These are phyloP conservation scores for Fusarium illudens DNA, from an alignment of 2,329 filamentous ascomycete genomes.

Conservation along the genomic window DNA sequence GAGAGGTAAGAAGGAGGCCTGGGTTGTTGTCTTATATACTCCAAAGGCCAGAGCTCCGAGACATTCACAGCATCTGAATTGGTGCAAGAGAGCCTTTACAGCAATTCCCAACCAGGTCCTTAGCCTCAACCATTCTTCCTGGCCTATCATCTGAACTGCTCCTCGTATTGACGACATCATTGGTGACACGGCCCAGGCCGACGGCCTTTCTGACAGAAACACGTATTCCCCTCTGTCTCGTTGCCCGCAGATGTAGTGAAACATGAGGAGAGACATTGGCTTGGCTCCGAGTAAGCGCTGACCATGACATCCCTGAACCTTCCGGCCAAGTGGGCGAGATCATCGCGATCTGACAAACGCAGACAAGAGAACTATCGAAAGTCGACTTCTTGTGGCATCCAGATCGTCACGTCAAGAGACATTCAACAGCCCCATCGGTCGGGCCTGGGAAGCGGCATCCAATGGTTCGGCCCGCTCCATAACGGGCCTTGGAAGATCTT, in stretches of 20 bases:
- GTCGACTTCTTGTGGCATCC: not conserved
- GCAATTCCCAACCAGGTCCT: too few species aligned
- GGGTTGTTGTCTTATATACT: too few species aligned
- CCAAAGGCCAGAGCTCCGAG: too few species aligned
- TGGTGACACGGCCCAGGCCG: too few species aligned
- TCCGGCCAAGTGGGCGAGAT: too few species aligned
- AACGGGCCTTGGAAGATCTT: not conserved
- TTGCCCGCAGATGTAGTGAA: not conserved
- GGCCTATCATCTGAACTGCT: not conserved
- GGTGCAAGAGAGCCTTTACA: too few species aligned
- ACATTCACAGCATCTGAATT: too few species aligned
- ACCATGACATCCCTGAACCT: not conserved
- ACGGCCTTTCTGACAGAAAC: not conserved
- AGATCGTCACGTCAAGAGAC: not conserved
- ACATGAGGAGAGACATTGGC: not conserved
- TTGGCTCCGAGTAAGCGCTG: not conserved
- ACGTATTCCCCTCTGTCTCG: not conserved
- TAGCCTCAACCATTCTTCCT: not conserved
- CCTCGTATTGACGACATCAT: not conserved
- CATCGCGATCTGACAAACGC: too few species aligned
- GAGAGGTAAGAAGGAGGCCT: too few species aligned
- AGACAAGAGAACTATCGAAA: not conserved
- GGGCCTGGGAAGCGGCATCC: not conserved
- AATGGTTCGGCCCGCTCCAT: not conserved
- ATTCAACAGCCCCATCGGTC: not conserved